Evolutionary conservation across 805 yeast genomes (phyloP).

Genomic region (Torulaspora franciscae): DNA sequence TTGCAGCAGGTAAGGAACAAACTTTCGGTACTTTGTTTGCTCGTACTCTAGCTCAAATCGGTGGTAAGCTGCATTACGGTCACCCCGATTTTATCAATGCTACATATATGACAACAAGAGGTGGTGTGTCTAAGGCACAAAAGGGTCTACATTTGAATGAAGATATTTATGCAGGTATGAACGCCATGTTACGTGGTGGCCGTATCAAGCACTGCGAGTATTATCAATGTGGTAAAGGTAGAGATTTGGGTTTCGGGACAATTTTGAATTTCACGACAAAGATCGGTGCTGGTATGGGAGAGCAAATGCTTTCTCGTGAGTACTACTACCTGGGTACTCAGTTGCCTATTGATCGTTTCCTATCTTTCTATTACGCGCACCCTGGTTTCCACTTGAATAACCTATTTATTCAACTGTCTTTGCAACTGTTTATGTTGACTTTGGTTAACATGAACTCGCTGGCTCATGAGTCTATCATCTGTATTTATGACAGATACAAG

Average conservation of each 20-base stretch:
- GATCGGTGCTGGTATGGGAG: slow-evolving; percentile 94
- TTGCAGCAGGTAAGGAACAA: slow-evolving; percentile 88
- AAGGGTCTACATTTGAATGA: slow-evolving; percentile 81
- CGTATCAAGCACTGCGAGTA: slow-evolving; percentile 83
- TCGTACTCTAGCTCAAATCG: slow-evolving; percentile 76
- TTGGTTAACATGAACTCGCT: slow-evolving; percentile 67
- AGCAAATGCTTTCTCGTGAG: slow-evolving; percentile 80
- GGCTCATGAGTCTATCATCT: slow-evolving; percentile 64
- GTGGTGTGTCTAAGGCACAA: slow-evolving; percentile 85
- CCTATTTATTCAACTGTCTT: slow-evolving; percentile 68
- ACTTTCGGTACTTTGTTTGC: slow-evolving; percentile 83
- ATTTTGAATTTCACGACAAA: slow-evolving; percentile 80
- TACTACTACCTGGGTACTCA: slow-evolving; percentile 78
- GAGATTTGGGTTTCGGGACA: slow-evolving; percentile 85
- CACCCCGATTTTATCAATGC: slow-evolving; percentile 82
- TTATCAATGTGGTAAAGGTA: slow-evolving; percentile 86
- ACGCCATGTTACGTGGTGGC: slow-evolving; percentile 77
- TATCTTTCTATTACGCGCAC: slow-evolving; percentile 81
- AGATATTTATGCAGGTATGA: slow-evolving; percentile 88
- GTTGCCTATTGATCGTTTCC: slow-evolving; percentile 72
- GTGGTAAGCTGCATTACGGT: slow-evolving; percentile 84
- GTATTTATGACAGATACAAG: slow-evolving; percentile 58
- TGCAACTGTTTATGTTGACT: slow-evolving; percentile 67
- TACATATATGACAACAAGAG: slow-evolving; percentile 75
- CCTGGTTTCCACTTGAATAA: slow-evolving; percentile 84